Conservation (phyloP, 164 flowering plant genomes). For the Nymphaea colorata region DNA sequence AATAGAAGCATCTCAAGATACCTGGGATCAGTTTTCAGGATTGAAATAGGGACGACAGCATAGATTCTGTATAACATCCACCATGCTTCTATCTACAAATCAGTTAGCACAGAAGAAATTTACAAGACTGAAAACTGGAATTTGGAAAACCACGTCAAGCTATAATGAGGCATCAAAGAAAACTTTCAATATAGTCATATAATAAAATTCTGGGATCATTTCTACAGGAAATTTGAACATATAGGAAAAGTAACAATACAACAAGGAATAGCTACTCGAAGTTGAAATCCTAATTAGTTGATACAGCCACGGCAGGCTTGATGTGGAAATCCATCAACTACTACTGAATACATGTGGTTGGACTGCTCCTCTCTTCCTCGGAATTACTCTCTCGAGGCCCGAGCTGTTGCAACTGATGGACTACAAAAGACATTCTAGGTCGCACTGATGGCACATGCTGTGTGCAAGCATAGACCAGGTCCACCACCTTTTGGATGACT, state of each 20-base stretch:
- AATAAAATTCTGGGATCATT: background rate
- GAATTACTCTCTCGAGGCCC: slow-evolving; percentile 4
- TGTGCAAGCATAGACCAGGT: slow-evolving; percentile 87
- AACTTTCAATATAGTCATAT: too few relatives aligned
- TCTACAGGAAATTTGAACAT: background rate
- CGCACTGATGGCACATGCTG: slow-evolving; percentile 91
- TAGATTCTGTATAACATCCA: too few relatives aligned
- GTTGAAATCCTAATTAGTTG: background rate
- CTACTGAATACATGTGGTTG: background rate
- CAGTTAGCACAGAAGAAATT: too few relatives aligned
- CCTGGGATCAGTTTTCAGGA: too few relatives aligned
- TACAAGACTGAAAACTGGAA: too few relatives aligned
- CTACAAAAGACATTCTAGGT: slow-evolving; percentile 84
- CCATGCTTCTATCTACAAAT: too few relatives aligned
- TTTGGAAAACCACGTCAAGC: too few relatives aligned
- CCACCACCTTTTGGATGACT: slow-evolving; percentile 78
- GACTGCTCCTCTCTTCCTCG: background rate
- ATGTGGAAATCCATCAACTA: background rate
- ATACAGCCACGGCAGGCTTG: background rate
- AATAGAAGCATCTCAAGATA: too few relatives aligned
- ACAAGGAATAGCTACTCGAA: background rate
- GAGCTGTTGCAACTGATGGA: slow-evolving; percentile 87
- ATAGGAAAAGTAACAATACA: too few relatives aligned
- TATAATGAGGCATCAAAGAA: too few relatives aligned
- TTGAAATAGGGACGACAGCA: too few relatives aligned